Evolutionary conservation across 176 grass and related monocot genomes (phyloP), one percentile per base, ranked within the genome.

Genomic region (Thalia dealbata): DNA sequence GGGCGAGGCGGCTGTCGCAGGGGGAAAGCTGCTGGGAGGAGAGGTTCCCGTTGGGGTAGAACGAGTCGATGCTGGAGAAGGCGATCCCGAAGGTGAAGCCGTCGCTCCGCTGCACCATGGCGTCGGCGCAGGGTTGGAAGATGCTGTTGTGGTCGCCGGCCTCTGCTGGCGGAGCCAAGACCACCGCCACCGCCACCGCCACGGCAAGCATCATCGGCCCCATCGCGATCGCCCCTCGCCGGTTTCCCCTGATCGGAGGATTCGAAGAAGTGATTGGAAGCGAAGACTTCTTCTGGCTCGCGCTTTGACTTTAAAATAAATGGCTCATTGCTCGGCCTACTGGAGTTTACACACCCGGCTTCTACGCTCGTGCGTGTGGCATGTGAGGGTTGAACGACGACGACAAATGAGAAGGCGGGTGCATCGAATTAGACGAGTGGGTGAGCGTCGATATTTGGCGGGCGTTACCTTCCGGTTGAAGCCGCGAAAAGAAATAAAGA

Each of bases 21-120:
- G 93, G 93, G 12, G 93, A 97, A 78, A 90, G 84, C 82, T 81
- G 89, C 28, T 54, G 25, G 14, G 62, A 30, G 11, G 62, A 30
- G 14, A 26, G 26, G 14, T 80, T 80, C 65, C 73, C 70, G 73
- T 78, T 78, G 67, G 76, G 70, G 89, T 64, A 92, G 87, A 92
- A 97, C 70, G 82, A 78, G 7, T 88, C 83, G 45, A 14, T 69
- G 2, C 10, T 64, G 26, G 93, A 54, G 83, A 92, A 92, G 76
- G 76, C 93, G 32, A 97, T 76, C 14, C 89, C 93, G 87, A 97
- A 90, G 65, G 89, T 84, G 87, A 97, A 92, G 35, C 93, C 93
- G 76, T 97, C 89, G 43, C 80, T 64, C 30, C 89, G 84, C 76
- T 73, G 80, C 67, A 97, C 84, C 70, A 58, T 64, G 64, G 89